phyloP scores from a whole-genome alignment of 169 alveolate species.

The Babesia ovata region DNA sequence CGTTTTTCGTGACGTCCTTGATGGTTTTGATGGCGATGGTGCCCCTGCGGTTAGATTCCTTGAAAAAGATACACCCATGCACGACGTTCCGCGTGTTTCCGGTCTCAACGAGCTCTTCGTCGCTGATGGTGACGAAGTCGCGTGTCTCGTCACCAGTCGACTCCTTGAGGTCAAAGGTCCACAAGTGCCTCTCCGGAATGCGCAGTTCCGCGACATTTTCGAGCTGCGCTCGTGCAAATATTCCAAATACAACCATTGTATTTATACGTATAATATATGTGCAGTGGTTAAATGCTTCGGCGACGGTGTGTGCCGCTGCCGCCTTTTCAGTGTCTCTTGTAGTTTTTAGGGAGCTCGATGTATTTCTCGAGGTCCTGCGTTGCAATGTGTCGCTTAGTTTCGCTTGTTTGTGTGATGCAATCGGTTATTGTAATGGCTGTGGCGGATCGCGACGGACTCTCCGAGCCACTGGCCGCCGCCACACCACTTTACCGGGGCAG shows the following conservation, averaged over 20 bases:
- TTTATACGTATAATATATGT: background rate
- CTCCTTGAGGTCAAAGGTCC: slow-evolving; percentile 60
- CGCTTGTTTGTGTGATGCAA: background rate
- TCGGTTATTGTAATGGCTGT: background rate
- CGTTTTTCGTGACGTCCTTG: slow-evolving; percentile 39
- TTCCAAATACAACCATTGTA: slow-evolving; percentile 57
- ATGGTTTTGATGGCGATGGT: slow-evolving; percentile 50
- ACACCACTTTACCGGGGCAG: background rate
- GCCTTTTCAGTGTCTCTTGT: background rate
- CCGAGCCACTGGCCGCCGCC: background rate
- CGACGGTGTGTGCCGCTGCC: background rate
- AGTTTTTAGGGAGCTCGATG: background rate
- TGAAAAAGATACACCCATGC: slow-evolving; percentile 42
- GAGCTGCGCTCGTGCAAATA: slow-evolving; percentile 55
- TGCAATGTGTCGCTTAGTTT: background rate
- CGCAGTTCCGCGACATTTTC: slow-evolving; percentile 56
- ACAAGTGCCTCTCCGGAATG: slow-evolving; percentile 53
- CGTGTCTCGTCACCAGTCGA: slow-evolving; percentile 58
- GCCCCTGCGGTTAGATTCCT: slow-evolving; percentile 60
- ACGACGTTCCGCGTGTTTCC: slow-evolving; percentile 63
- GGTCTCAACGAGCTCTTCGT: slow-evolving; percentile 48
- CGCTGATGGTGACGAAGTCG: slow-evolving; percentile 56
- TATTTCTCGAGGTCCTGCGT: slow-evolving; percentile 25
- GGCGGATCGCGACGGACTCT: background rate
- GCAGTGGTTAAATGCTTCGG: background rate